Evolutionary conservation across 1,284 basidiomycete species (phyloP).

Genomic region (Leccinum fuscescens): DNA sequence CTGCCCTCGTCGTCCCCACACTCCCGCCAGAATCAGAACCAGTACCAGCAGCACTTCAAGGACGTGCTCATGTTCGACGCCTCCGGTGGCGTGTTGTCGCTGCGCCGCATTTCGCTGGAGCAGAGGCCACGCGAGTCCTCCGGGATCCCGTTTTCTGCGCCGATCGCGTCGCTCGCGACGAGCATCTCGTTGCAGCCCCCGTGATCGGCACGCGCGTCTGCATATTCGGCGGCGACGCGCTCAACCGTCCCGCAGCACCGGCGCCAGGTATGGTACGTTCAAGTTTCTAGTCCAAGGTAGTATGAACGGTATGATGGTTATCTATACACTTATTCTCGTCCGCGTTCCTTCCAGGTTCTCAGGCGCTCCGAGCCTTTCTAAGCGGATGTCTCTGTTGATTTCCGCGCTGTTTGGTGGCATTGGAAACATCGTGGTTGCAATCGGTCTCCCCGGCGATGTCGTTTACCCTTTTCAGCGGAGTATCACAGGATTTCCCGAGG

Average conservation of each 20-base stretch:
- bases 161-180: conserved; percentile 39
- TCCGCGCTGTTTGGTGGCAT: too few species aligned
- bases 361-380: too few species aligned
- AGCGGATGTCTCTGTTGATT: too few species aligned
- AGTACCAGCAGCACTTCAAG: conserved; percentile 52
- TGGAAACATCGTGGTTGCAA: too few species aligned
- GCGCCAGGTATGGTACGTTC: conserved; percentile 33
- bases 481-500: too few species aligned
- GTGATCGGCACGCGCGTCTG: background rate
- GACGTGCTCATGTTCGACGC: conserved; percentile 69
- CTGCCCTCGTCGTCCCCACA: conserved; percentile 38
- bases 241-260: conserved; percentile 35
- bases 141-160: conserved; percentile 29
- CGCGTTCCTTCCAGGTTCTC: too few species aligned
- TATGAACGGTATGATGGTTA: too few species aligned
- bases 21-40: conserved; percentile 28
- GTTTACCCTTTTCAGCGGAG: too few species aligned
- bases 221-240: conserved; percentile 19
- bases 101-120: conserved; percentile 54
- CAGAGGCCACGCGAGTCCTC: conserved; percentile 30
- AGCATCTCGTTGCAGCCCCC: conserved; percentile 39
- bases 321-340: too few species aligned
- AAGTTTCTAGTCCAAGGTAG: too few species aligned
- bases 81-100: conserved; percentile 51
- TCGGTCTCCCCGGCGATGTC: too few species aligned